Base-by-base conservation (phyloP, 169 alveolate genomes). In the Cryptosporidium sp. region DNA sequence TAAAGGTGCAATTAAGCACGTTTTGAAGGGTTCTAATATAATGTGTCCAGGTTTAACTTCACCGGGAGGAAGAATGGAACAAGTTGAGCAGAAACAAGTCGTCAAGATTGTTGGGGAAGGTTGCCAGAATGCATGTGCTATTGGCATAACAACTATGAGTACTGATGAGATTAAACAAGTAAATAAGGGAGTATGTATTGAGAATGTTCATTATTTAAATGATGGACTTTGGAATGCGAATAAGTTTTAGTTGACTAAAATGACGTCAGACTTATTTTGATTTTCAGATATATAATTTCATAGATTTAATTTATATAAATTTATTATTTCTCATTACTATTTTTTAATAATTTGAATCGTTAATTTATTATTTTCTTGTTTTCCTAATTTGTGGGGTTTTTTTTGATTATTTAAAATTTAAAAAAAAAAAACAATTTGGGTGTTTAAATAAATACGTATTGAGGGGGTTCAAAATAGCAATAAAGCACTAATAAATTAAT, bases 21-120 rank as follows among this genome's bases (percentile, higher is more conserved):
- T 97, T 21, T 92, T 98, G 1, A 93, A 98, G 71, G 99, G 99
- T 16, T 96, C 99, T 23, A 95, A 96, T 87, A 94, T 98, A 71
- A 97, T 98, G 99, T 95, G 98, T 62, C 99, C 99, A 3, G 99
- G 99, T n/a, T 94, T 98, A 58, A 96, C 98, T 21, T 96, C 99
- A 9, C 96, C 96, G 26, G 99, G 99, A 4, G 99, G 99, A 14
- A 87, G 80, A 61, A 95, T 98, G 97, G 99, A 96, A 35, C 97
- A 95, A 9, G 98, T 96, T 9, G 96, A 94, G 67, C 94, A 92
- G 29, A 93, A 94, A 43, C 94, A 91, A 26, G 97, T 97, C 21
- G 98, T 96, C 2, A 61, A 29, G 21, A 94, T 97, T 45, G 92
- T 94, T 70, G 99, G 97, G 37, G 98, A 96, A 92, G 98, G 98